phyloP scores from a whole-genome alignment of 768 basidiomycete species.

The Hebeloma cylindrosporum region DNA sequence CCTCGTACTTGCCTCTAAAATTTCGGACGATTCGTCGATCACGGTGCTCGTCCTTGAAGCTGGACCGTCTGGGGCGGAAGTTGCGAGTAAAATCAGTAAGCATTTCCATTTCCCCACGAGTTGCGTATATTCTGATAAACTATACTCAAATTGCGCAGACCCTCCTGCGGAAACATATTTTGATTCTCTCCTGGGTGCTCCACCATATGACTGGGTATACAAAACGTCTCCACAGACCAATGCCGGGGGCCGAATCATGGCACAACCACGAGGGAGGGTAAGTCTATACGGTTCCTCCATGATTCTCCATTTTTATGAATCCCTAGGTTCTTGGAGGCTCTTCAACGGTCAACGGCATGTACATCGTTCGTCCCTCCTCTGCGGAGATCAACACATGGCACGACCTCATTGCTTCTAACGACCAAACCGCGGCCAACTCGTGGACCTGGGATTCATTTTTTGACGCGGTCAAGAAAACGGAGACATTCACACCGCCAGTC shows the following conservation, averaged over 20 bases:
- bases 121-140: not conserved
- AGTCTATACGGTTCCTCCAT: not conserved
- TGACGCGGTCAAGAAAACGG: conserved; percentile 47
- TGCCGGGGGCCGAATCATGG: conserved; percentile 40
- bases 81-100: conserved; percentile 31
- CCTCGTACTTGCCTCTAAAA: conserved; percentile 34
- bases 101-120: not conserved
- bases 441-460: conserved; percentile 53
- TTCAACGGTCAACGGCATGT: conserved; percentile 70
- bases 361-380: conserved; percentile 54
- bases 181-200: conserved; percentile 42
- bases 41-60: conserved; percentile 42
- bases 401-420: conserved; percentile 37
- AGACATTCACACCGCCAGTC: conserved; percentile 56
- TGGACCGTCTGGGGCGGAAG: conserved; percentile 33
- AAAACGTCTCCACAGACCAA: conserved; percentile 47
- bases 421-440: conserved; percentile 33
- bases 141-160: conserved; percentile 37
- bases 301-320: not conserved
- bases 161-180: conserved; percentile 54
- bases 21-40: conserved; percentile 33
- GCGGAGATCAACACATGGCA: conserved; percentile 52
- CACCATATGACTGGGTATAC: conserved; percentile 57
- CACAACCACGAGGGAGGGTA: conserved; percentile 67
- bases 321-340: conserved; percentile 63